Evolutionary conservation across 768 basidiomycete species (phyloP), one percentile per base, ranked within the genome.

Genomic region (Boletus subcaerulescens): DNA sequence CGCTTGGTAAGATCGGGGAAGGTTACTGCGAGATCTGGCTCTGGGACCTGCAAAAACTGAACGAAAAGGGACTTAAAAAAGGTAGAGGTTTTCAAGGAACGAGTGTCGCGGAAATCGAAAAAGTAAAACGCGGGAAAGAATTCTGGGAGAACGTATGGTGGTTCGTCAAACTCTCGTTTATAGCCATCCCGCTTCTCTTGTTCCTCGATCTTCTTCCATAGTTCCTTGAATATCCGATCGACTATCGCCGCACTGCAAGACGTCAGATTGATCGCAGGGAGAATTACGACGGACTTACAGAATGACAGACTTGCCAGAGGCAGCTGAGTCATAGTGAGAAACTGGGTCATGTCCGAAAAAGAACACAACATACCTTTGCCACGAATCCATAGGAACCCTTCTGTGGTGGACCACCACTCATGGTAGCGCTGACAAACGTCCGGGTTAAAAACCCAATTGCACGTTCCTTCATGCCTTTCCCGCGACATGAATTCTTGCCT

Each of bases 71-170:
- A 65, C 32, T 60, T 64, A 48, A 68, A 48, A 43, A 68, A 60
- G 26, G 67, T 45, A 20, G 57, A 31, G 2, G 44, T 53, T 39
- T 50, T 52, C 44, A 62, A 12, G 3, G 58, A 52, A 45, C 66
- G 67, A 49, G 42, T 49, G 48, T 69, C 67, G 32, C 67, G 65
- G 48, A 59, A 64, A 55, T 68, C 67, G 47, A 69, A 68, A 33
- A 66, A 68, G 56, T 64, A 64, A 50, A 65, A 60, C 0, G 56
- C 67, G 4, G 67, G 60, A 45, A 60, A 61, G 52, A 66, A 66
- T 52, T 66, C 62, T 12, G 64, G 64, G 12, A 49, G 65, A 43
- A 65, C 15, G 5, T 48, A 50, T 47, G 57, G 55, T 3, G 56
- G 63, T 43, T 62, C 58, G 24, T 62, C 56, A 18, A 46, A 44